phyloP scores from a whole-genome alignment of 805 yeast genomes.

The Grigorovia jiainica region DNA sequence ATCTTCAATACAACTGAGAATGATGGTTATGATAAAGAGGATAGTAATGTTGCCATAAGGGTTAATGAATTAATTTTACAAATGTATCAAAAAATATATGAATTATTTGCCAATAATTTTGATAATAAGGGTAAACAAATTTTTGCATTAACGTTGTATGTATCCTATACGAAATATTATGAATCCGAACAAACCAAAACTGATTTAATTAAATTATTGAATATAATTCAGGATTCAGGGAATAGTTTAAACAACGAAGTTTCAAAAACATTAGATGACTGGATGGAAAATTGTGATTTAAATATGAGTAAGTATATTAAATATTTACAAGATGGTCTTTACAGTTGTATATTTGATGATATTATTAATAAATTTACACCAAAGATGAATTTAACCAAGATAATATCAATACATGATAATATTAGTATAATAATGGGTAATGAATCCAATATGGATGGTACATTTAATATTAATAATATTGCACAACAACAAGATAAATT shows the following conservation, averaged over 20 bases:
- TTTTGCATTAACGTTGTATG: constrained; percentile 34
- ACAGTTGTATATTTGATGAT: background rate
- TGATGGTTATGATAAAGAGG: constrained; percentile 5
- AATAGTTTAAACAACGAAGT: no score
- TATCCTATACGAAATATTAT: constrained; percentile 11
- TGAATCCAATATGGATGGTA: constrained; percentile 59
- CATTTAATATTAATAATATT: constrained; percentile 39
- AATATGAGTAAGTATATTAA: background rate
- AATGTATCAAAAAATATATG: constrained; percentile 41
- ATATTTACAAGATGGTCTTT: background rate
- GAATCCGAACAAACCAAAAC: background rate
- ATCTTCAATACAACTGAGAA: constrained; percentile 17
- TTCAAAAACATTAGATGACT: background rate
- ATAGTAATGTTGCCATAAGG: constrained; percentile 5
- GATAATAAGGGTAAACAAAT: constrained; percentile 35
- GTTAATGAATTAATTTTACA: constrained; percentile 27
- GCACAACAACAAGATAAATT: constrained; percentile 28
- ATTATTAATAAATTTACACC: background rate
- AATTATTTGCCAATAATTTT: constrained; percentile 39
- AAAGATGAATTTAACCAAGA: background rate
- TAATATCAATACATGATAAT: background rate
- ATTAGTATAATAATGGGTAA: constrained; percentile 42
- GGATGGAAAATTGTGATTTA: no score
- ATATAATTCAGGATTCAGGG: background rate
- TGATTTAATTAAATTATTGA: background rate